These are phyloP conservation scores for Clavulina sp. DNA, from an alignment of 768 basidiomycete species.

Conservation along the genomic window DNA sequence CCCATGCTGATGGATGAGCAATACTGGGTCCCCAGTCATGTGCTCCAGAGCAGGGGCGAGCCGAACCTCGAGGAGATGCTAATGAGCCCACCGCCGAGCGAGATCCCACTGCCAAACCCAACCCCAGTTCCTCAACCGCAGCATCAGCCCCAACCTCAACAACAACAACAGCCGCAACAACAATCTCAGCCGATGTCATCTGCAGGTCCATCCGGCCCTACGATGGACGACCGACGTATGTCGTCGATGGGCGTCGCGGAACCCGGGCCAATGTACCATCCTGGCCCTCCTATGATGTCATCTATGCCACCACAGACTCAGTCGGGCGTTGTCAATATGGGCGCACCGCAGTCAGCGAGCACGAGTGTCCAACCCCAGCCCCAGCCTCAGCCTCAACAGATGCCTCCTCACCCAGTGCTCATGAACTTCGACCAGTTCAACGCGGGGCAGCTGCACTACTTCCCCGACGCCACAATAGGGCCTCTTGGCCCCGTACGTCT, in stretches of 20 bases:
- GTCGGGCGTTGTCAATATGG: too few species aligned
- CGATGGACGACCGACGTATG: not conserved
- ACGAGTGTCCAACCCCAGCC: too few species aligned
- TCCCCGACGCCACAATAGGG: too few species aligned
- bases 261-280: too few species aligned
- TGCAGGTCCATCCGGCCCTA: not conserved
- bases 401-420: too few species aligned
- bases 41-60: conserved; percentile 17
- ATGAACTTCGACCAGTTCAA: too few species aligned
- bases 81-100: conserved; percentile 11
- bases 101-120: conserved; percentile 21
- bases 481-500: too few species aligned
- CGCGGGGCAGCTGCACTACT: too few species aligned
- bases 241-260: not conserved
- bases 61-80: not conserved
- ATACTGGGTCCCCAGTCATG: conserved; percentile 34
- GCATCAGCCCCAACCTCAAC: not conserved
- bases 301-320: too few species aligned
- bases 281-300: too few species aligned
- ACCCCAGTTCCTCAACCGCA: not conserved
- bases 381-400: too few species aligned
- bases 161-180: not conserved
- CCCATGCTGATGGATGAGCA: conserved; percentile 34
- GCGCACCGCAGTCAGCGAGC: too few species aligned
- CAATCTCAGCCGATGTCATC: not conserved